These are phyloP conservation scores for Oryza coarctata DNA, from an alignment of 176 grass and related monocot species.

Conservation along the genomic window DNA sequence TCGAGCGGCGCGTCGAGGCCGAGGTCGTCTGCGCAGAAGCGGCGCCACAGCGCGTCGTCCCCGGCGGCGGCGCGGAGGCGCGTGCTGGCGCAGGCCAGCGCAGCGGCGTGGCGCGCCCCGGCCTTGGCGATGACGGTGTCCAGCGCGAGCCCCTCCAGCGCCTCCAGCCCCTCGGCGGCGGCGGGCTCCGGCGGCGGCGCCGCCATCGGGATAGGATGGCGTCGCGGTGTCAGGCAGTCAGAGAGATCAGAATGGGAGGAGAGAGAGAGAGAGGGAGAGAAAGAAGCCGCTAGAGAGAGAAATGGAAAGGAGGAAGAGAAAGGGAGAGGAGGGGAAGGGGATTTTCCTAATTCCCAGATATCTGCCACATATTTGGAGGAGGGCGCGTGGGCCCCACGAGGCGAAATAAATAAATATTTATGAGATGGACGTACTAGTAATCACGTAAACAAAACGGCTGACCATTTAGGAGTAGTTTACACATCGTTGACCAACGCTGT, in stretches of 20 bases:
- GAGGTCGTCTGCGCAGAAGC: slow-evolving; percentile 68
- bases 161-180: slow-evolving; percentile 39
- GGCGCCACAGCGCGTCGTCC: slow-evolving; percentile 67
- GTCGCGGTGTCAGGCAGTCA: slow-evolving; percentile 5
- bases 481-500: too few species aligned
- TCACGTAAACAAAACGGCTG: too few species aligned
- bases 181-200: not conserved
- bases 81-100: slow-evolving; percentile 63
- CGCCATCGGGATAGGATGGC: slow-evolving; percentile 17
- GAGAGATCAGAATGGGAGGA: too few species aligned
- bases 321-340: not conserved
- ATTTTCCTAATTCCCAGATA: not conserved
- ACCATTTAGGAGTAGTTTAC: too few species aligned
- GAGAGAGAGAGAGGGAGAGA: too few species aligned
- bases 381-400: not conserved
- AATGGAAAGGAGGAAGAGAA: not conserved
- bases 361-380: not conserved
- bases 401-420: too few species aligned
- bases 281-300: not conserved
- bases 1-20: slow-evolving; percentile 53
- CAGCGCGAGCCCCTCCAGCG: slow-evolving; percentile 50
- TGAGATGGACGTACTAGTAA: too few species aligned
- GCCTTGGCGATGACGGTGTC: slow-evolving; percentile 68
- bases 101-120: slow-evolving; percentile 47
- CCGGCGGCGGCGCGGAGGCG: slow-evolving; percentile 47